Evolutionary conservation across 2,329 filamentous ascomycete species (phyloP), one percentile per base, ranked within the genome.

Genomic region (Claviceps pusilla): DNA sequence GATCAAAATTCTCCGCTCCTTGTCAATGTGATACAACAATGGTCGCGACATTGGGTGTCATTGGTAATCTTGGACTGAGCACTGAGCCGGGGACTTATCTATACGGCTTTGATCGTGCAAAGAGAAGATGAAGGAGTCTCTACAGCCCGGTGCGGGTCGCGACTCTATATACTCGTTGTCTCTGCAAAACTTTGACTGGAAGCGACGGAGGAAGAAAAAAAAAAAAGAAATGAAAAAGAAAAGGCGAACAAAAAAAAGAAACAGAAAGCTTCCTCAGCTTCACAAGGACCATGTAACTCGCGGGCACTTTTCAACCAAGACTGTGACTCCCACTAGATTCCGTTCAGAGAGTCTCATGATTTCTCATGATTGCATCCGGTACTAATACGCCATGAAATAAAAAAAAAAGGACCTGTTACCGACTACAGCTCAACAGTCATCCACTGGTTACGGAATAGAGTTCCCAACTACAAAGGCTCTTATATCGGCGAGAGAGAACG

Each of bases 371-470:
- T 7, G 14, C 49, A 4, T 16, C 24, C 16, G 12, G 45, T 53
- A 57, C 63, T 67, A 52, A 60, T 54, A 9, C 37, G 41, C 37
- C 19, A 19, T 19, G 1, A 19, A 19, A 19, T 1, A 19, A 19
- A 42, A 52, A 51, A 14, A 51, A 35, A 52, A 95, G 89, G 89
- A 59, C 86, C 89, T 48, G 88, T 95, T 14, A 96, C 90, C 48
- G 90, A 96, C 69, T 95, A 95, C 77, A 86, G 89, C 63, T 85
- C 90, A 29, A 93, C 89, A 10, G 80, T 95, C 67, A 84, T 87
- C 52, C 87, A 94, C 69, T 98, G 89, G 87, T 88, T 95, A 79
- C 85, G 86, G 64, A 82, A 89, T 64, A 82, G 91, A 55, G 79
- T 63, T 9, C 67, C 69, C 33, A 83, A 83, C 60, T 91, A 87